Conservation (phyloP, 129 eudicot genomes). For the Flaveria linearis region DNA sequence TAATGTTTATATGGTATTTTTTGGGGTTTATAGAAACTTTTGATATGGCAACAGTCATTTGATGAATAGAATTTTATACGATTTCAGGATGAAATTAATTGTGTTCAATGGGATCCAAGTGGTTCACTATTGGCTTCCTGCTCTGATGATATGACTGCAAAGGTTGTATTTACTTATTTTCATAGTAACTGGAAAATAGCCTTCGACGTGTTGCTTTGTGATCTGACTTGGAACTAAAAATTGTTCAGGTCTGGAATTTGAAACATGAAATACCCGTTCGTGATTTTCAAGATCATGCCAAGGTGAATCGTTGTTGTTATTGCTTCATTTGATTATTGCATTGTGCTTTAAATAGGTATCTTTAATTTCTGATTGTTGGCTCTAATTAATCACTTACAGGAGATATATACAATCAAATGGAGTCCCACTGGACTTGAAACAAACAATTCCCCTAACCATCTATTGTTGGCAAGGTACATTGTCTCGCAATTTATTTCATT, state of each 20-base stretch:
- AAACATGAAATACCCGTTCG: conserved; percentile 45
- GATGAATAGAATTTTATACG: not conserved
- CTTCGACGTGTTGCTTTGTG: not conserved
- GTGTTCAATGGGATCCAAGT: conserved; percentile 68
- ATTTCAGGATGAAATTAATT: conserved; percentile 67
- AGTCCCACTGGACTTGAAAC: conserved; percentile 63
- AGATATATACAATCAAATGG: conserved; percentile 51
- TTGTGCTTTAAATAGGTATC: not conserved
- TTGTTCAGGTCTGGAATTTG: conserved; percentile 63
- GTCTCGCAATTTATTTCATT: not conserved
- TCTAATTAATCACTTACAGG: conserved; percentile 31
- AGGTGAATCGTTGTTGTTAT: conserved; percentile 35
- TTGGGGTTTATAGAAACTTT: conserved; percentile 7
- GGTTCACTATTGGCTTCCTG: conserved; percentile 63
- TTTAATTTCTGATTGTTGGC: not conserved
- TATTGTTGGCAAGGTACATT: conserved; percentile 60
- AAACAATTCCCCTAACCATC: conserved; percentile 48
- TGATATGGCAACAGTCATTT: conserved; percentile 2
- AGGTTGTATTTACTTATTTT: conserved; percentile 38
- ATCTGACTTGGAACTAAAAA: conserved; percentile 5
- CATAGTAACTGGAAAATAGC: not conserved
- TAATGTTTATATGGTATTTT: not conserved
- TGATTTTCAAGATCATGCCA: conserved; percentile 54
- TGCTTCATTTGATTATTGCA: not conserved
- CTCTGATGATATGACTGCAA: conserved; percentile 59